Evolutionary conservation across 345 rosid genomes (phyloP), one percentile per base, ranked within the genome.

Genomic region (Boechera divaricarpa): DNA sequence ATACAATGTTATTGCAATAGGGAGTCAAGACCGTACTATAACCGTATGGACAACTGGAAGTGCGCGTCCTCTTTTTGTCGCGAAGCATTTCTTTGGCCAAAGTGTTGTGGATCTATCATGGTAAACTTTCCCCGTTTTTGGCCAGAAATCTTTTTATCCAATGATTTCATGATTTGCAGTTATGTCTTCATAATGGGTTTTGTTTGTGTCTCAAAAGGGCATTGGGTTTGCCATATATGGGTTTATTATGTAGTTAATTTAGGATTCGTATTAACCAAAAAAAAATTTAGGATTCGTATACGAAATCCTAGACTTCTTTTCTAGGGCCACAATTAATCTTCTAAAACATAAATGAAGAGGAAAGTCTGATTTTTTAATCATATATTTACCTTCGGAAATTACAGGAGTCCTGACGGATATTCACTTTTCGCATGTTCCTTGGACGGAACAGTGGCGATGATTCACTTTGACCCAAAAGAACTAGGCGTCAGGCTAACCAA

Each of bases 1-100:
- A 2, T 96, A 88, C 77, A 93, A 93, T 82, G 87, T 96, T 64
- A 96, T 96, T 82, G 99, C 99, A 47, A 93, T 96, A 77, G 98
- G 99, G 65, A 93, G 99, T 79, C 99, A 96, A 82, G 99, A 96
- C 77, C 99, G 98, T 47, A 96, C 98, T 11, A 90, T 96, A 83
- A 96, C 99, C 48, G 99, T 96, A 0, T 96, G 99, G 99, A 96
- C 99, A 2, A 96, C 99, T 69, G 99, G 91, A 55, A 90, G 93
- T 77, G 89, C 96, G 21, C 97, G 98, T 57, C 99, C 99, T 47
- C 92, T 96, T 63, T 93, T 96, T 77, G 99, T 96, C 64, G 99
- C 98, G 3, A 96, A 93, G 83, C 99, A 96, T 80, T 96, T 96
- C 85, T 96, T 96, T 63, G 78, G 91, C 73, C 98, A 96, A 80